Conservation (phyloP, 208 protist genomes). For the Angomonas deanei region DNA sequence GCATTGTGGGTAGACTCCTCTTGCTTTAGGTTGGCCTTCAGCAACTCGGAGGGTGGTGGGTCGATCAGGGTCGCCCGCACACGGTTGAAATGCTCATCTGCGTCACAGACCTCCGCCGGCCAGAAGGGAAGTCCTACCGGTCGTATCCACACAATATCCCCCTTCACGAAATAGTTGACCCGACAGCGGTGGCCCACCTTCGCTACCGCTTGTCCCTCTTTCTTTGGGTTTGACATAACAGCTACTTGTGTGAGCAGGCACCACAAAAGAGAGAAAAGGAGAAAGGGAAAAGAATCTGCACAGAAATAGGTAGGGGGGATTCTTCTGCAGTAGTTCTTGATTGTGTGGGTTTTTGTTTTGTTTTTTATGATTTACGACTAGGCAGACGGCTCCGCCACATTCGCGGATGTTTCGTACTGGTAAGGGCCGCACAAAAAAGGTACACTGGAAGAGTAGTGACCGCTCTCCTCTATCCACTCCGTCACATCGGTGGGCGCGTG, state of each 20-base stretch:
- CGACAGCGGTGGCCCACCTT: conserved; percentile 33
- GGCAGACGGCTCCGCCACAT: no score
- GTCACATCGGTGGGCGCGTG: background rate
- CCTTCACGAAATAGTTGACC: conserved; percentile 72
- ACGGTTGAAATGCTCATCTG: conserved; percentile 43
- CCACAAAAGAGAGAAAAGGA: background rate
- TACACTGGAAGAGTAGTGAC: background rate
- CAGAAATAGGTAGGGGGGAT: no score
- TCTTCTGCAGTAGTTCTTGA: no score
- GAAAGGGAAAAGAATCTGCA: background rate
- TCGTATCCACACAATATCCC: conserved; percentile 81
- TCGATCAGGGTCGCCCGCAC: conserved; percentile 53
- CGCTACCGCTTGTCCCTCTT: background rate
- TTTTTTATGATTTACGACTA: no score
- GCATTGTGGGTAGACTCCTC: conserved; percentile 15
- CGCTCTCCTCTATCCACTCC: background rate
- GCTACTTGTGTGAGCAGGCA: background rate
- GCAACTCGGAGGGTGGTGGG: conserved; percentile 35
- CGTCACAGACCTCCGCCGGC: conserved; percentile 74
- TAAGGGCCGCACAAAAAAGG: conserved; percentile 2
- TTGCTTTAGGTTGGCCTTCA: conserved; percentile 32
- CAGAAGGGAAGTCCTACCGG: conserved; percentile 75
- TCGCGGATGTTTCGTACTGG: no score
- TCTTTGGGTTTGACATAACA: background rate
- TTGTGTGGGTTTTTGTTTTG: no score